phyloP scores from a whole-genome alignment of 1,284 basidiomycete species.

The Fomitiporia mediterranea region DNA sequence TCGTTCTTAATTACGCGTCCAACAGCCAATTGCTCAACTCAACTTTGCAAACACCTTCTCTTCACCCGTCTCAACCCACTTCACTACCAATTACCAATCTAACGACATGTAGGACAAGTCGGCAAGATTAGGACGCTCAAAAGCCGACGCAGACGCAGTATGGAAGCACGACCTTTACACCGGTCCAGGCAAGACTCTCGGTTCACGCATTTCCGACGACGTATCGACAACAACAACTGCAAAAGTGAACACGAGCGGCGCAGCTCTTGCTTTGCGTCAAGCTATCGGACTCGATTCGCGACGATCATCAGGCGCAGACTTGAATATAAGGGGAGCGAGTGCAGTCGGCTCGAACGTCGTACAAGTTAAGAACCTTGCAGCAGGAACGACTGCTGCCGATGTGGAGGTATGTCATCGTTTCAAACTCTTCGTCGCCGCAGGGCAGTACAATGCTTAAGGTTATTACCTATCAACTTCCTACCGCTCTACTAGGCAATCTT shows the following conservation, averaged over 20 bases:
- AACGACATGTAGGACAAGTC: slow-evolving; percentile 22
- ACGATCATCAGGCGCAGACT: slow-evolving; percentile 26
- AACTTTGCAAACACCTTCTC: background rate
- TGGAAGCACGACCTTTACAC: slow-evolving; percentile 76
- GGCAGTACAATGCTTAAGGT: background rate
- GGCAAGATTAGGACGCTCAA: slow-evolving; percentile 48
- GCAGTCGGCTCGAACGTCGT: slow-evolving; percentile 59
- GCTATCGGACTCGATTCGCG: slow-evolving; percentile 26
- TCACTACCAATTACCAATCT: slow-evolving; percentile 9
- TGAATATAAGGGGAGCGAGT: slow-evolving; percentile 75
- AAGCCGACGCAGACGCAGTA: slow-evolving; percentile 58
- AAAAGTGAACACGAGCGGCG: slow-evolving; percentile 40
- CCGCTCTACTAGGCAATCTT: slow-evolving; percentile 62
- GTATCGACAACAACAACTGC: slow-evolving; percentile 36
- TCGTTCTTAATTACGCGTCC: slow-evolving; percentile 11
- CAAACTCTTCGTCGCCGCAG: background rate
- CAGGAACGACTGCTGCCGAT: slow-evolving; percentile 78
- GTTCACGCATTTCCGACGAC: slow-evolving; percentile 51
- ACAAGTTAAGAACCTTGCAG: slow-evolving; percentile 69
- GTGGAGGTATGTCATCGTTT: slow-evolving; percentile 52
- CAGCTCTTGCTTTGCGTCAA: slow-evolving; percentile 44
- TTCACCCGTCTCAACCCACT: background rate
- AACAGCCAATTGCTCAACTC: background rate
- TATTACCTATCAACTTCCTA: background rate
- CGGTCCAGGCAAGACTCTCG: slow-evolving; percentile 54